Evolutionary conservation across 371 early-diverging fungal species (phyloP).

Genomic region (Rhizopus microsporus): DNA sequence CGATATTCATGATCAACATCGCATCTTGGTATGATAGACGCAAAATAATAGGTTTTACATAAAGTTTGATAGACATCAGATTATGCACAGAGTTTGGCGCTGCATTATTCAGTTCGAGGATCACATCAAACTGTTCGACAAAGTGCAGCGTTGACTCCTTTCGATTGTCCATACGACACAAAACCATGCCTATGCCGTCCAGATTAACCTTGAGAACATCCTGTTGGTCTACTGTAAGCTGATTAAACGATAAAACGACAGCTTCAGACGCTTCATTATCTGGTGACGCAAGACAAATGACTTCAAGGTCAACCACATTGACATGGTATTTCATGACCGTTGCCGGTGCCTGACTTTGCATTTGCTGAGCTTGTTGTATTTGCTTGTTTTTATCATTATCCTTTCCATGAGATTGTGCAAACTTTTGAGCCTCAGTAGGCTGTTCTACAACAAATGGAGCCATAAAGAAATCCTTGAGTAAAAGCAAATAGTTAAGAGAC

Average conservation of each 20-base stretch:
- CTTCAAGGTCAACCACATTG: constrained; percentile 78
- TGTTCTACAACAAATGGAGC: constrained; percentile 51
- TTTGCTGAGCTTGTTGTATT: constrained; percentile 14
- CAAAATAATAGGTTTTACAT: constrained; percentile 65
- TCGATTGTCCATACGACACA: constrained; percentile 86
- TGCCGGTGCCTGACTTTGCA: constrained; percentile 8
- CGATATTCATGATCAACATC: constrained; percentile 76
- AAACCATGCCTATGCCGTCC: constrained; percentile 81
- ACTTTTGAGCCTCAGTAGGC: constrained; percentile 45
- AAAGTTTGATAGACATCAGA: constrained; percentile 59
- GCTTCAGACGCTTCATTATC: constrained; percentile 76
- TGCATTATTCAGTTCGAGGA: constrained; percentile 63
- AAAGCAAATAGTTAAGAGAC: constrained; percentile 80
- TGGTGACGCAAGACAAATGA: constrained; percentile 83
- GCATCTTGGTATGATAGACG: constrained; percentile 85
- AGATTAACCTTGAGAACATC: constrained; percentile 62
- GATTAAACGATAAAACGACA: constrained; percentile 78
- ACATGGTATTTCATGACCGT: constrained; percentile 56
- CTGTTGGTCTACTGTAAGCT: constrained; percentile 73
- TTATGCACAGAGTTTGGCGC: constrained; percentile 53
- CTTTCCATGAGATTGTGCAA: constrained; percentile 37
- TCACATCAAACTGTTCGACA: constrained; percentile 81
- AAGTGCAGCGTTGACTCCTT: constrained; percentile 76
- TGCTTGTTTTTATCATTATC: constrained; percentile 15
- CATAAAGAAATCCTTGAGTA: constrained; percentile 71